phyloP scores from a whole-genome alignment of 768 basidiomycete species.

The Phaeolepiota aurea region DNA sequence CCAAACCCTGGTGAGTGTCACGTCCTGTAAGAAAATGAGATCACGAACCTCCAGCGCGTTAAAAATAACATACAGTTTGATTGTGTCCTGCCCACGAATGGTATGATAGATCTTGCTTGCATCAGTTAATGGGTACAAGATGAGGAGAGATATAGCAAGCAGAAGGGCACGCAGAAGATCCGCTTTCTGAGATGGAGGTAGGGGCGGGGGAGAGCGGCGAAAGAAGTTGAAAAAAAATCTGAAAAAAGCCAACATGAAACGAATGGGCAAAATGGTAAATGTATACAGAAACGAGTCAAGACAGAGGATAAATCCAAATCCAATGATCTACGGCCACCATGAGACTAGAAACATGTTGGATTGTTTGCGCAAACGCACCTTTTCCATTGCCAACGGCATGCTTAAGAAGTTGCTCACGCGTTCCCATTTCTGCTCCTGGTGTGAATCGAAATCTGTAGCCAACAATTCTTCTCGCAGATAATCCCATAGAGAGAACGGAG shows the following conservation, averaged over 20 bases:
- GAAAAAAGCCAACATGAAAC: constrained; percentile 58
- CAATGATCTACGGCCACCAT: constrained; percentile 48
- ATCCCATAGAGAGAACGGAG: constrained; percentile 84
- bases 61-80: constrained; percentile 98
- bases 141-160: constrained; percentile 61
- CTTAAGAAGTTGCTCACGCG: constrained; percentile 92
- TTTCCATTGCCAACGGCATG: constrained; percentile 90
- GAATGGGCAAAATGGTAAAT: constrained; percentile 95
- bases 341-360: too few relatives aligned
- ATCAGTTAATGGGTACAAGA: constrained; percentile 81
- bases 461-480: constrained; percentile 84
- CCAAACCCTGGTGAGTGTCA: constrained; percentile 5
- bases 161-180: constrained; percentile 82
- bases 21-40: too few relatives aligned
- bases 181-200: constrained; percentile 87
- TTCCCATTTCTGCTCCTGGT: constrained; percentile 93
- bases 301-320: constrained; percentile 90
- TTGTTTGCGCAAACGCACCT: constrained; percentile 42
- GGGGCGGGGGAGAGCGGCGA: constrained; percentile 39
- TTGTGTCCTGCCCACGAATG: constrained; percentile 95
- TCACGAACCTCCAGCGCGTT: constrained; percentile 97
- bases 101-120: constrained; percentile 97
- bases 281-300: constrained; percentile 96
- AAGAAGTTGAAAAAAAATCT: constrained; percentile 45
- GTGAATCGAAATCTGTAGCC: constrained; percentile 90